These are phyloP conservation scores for Cyberlindnera japonica DNA, from an alignment of 805 yeast species.

Conservation along the genomic window DNA sequence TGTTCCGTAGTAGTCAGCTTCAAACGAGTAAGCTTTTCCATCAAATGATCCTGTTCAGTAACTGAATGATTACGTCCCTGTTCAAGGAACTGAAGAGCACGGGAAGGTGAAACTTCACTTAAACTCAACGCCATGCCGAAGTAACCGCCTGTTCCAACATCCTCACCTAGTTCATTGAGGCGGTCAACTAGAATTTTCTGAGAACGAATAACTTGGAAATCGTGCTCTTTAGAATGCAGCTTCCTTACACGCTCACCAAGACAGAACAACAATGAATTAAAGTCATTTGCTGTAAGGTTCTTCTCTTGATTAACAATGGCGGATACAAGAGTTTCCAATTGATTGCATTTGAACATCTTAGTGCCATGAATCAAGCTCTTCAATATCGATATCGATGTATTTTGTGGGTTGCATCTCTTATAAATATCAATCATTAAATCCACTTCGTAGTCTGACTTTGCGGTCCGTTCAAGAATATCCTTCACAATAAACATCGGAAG, in stretches of 20 bases:
- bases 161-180: not conserved
- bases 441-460: constrained; percentile 18
- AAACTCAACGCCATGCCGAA: constrained; percentile 15
- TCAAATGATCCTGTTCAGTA: constrained; percentile 8
- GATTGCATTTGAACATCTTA: constrained; percentile 14
- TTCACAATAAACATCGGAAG: constrained; percentile 39
- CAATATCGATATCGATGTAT: not conserved
- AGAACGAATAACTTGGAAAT: constrained; percentile 6
- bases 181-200: constrained; percentile 12
- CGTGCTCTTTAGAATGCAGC: constrained; percentile 11
- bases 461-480: constrained; percentile 37
- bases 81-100: constrained; percentile 10
- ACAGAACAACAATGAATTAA: constrained; percentile 12
- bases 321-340: constrained; percentile 4
- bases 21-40: constrained; percentile 3
- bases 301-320: constrained; percentile 7
- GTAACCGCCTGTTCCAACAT: constrained; percentile 9
- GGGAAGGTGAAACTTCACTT: constrained; percentile 5
- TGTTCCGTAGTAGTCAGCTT: constrained; percentile 2
- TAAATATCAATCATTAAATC: constrained; percentile 11
- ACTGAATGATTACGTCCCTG: not conserved
- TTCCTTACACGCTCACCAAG: constrained; percentile 7
- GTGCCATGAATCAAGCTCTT: constrained; percentile 13
- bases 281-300: not conserved
- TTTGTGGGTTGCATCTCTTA: not conserved